phyloP scores from a whole-genome alignment of 1,284 basidiomycete genomes.

The Hypsizygus ulmarius region DNA sequence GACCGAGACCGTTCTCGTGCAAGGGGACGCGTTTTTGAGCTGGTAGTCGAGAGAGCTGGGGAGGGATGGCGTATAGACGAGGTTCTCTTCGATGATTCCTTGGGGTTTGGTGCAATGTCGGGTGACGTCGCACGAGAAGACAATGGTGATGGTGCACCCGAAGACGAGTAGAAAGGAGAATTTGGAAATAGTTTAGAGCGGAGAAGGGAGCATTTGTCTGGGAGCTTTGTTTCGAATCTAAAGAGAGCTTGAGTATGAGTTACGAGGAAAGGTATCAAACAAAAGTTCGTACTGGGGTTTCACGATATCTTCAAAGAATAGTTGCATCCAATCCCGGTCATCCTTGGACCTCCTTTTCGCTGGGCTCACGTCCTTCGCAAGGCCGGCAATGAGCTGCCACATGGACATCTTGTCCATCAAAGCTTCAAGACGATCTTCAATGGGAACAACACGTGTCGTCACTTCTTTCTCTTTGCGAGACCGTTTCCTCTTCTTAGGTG shows the following conservation, averaged over 20 bases:
- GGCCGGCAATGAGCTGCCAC: slow-evolving; percentile 64
- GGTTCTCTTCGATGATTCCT: slow-evolving; percentile 2
- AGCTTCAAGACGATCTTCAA: slow-evolving; percentile 57
- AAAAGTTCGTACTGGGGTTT: slow-evolving; percentile 50
- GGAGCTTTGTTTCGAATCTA: slow-evolving; percentile 58
- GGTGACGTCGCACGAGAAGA: slow-evolving; percentile 29
- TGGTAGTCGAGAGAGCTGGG: slow-evolving; percentile 23
- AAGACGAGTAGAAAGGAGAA: slow-evolving; percentile 57
- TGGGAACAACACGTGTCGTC: slow-evolving; percentile 22
- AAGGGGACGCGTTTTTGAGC: slow-evolving; percentile 18
- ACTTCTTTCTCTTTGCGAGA: slow-evolving; percentile 22
- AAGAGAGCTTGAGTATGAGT: background rate
- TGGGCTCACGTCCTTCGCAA: slow-evolving; percentile 14
- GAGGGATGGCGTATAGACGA: slow-evolving; percentile 19
- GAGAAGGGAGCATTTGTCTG: slow-evolving; percentile 55
- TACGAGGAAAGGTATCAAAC: background rate
- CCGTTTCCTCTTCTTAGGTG: slow-evolving; percentile 35
- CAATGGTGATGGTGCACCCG: slow-evolving; percentile 29
- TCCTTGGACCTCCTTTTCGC: slow-evolving; percentile 13
- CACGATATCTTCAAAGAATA: slow-evolving; percentile 62
- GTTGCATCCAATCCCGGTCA: slow-evolving; percentile 69
- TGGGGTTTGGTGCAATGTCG: slow-evolving; percentile 15
- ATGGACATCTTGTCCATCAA: slow-evolving; percentile 75
- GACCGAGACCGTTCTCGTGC: slow-evolving; percentile 56
- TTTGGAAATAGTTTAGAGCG: slow-evolving; percentile 65